phyloP scores from a whole-genome alignment of 163 green algal genomes.

The Prototheca stagnorum region DNA sequence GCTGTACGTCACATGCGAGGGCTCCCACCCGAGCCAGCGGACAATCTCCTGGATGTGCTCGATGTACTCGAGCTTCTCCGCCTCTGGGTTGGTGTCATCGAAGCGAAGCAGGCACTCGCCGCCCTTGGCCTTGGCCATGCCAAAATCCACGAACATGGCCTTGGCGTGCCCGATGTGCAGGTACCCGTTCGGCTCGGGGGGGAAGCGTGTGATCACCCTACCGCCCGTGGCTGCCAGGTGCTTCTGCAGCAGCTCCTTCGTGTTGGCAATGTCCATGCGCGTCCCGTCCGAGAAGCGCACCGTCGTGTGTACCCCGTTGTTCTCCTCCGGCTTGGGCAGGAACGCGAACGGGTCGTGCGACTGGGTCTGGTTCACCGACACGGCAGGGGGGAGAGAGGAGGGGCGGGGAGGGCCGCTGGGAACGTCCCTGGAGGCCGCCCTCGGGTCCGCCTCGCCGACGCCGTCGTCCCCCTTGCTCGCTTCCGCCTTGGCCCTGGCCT shows the following conservation, averaged over 20 bases:
- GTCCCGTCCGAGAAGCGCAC: conserved; percentile 57
- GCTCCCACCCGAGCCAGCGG: conserved; percentile 76
- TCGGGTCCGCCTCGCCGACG: neutral
- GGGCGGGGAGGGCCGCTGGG: no score
- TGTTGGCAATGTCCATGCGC: conserved; percentile 72
- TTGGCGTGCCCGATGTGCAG: conserved; percentile 99
- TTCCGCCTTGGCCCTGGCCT: neutral
- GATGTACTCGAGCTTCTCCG: conserved; percentile 97
- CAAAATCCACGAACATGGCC: conserved; percentile 99
- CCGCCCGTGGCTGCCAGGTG: conserved; percentile 63
- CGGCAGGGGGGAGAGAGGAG: no score
- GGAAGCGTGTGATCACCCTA: conserved; percentile 81
- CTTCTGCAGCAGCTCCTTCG: conserved; percentile 39
- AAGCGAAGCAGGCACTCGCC: conserved; percentile 87
- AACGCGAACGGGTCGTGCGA: conserved; percentile 34
- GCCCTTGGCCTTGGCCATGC: conserved; percentile 56
- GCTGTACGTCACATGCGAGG: conserved; percentile 81
- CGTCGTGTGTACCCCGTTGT: conserved; percentile 71
- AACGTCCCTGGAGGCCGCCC: no score
- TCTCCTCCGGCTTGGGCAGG: conserved; percentile 49
- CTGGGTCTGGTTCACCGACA: no score
- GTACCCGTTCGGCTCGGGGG: conserved; percentile 98
- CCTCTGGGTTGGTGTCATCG: conserved; percentile 98
- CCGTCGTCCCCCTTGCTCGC: neutral
- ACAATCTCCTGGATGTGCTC: conserved; percentile 89